Evolutionary conservation across 371 early-diverging fungal genomes (phyloP).

Genomic region (Conidiobolus incongruus): DNA sequence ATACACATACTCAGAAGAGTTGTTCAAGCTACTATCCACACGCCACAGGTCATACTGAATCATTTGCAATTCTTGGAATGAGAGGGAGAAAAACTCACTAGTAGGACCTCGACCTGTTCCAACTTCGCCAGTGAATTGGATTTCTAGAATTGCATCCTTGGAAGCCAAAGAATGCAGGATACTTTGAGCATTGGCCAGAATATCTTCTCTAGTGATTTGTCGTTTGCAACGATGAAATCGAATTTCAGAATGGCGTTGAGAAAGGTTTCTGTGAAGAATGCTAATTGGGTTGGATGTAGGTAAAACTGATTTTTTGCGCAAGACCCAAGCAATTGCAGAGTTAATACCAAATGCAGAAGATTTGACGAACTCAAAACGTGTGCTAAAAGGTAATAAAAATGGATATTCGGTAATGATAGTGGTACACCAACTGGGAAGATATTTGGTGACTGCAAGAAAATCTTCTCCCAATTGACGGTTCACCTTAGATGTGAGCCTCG

Average conservation of each 20-base stretch:
- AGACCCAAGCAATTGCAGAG: slow-evolving; percentile 27
- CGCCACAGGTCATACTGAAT: slow-evolving; percentile 31
- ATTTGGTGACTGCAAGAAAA: slow-evolving; percentile 57
- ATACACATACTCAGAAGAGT: slow-evolving; percentile 13
- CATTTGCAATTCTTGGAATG: slow-evolving; percentile 50
- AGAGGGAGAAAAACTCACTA: slow-evolving; percentile 68
- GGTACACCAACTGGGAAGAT: slow-evolving; percentile 57
- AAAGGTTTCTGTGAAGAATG: slow-evolving; percentile 6
- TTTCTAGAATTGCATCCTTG: slow-evolving; percentile 46
- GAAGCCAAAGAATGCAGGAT: slow-evolving; percentile 57
- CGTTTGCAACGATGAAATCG: slow-evolving; percentile 54
- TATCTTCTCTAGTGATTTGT: slow-evolving; percentile 41
- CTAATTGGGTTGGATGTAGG: not conserved
- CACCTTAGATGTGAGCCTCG: slow-evolving; percentile 59
- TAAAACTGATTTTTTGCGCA: slow-evolving; percentile 1
- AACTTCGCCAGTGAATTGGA: slow-evolving; percentile 81
- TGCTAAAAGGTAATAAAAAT: slow-evolving; percentile 69
- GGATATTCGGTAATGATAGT: slow-evolving; percentile 36
- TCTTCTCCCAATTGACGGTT: slow-evolving; percentile 70
- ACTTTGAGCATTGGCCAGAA: slow-evolving; percentile 58
- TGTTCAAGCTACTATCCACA: slow-evolving; percentile 11
- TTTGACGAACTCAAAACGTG: slow-evolving; percentile 50
- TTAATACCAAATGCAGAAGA: slow-evolving; percentile 70
- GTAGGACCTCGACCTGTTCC: slow-evolving; percentile 91
- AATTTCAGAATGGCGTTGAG: slow-evolving; percentile 22